Base-by-base conservation (phyloP, 177 flowering plant genomes). In the Vitis hybrid region DNA sequence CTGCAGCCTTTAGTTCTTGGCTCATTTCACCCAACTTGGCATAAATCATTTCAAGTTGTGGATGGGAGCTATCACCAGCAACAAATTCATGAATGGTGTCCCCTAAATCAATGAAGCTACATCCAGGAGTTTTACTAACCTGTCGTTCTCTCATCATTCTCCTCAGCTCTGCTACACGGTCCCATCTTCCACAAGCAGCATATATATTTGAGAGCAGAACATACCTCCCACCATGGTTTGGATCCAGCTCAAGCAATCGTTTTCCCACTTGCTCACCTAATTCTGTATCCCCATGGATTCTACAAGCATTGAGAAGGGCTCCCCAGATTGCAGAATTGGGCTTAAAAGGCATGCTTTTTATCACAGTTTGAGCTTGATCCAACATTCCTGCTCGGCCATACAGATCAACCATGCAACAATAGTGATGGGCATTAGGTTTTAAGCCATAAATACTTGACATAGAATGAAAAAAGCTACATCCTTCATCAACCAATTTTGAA, bases 401-500 rank as follows among this genome's bases (percentile, higher is more conserved):
- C 4, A 77, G 71, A 69, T 78, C 81, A 52, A 78, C 81, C 75
- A 78, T 64, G 21, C 80, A 78, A 55, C 81, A 59, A 12, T 78
- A 67, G 69, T 78, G 81, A n/a, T 78, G 66, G 4, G 67, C 21
- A 55, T 70, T 68, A 5, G 75, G 81, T 40, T 74, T 65, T 5
- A 78, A 18, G 5, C 72, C 64, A 63, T 70, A 74, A 2, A 46
- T 14, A 17, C 60, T 64, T 12, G 46, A 49, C 77, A 78, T 78
- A 14, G 59, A 67, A 60, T 73, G 61, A 40, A 77, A 73, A 70
- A 46, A 65, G 4, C 10, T 32, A 0, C 6, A 35, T 13, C 80
- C 80, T 52, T 72, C 75, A 58, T 65, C 14, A 5, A 77, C 77
- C 64, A 77, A 30, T 4, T 76, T 67, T 14, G 68, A 56, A 57